Evolutionary conservation across 108 stramenopile species (phyloP).

Genomic region (Nitzschia palea): DNA sequence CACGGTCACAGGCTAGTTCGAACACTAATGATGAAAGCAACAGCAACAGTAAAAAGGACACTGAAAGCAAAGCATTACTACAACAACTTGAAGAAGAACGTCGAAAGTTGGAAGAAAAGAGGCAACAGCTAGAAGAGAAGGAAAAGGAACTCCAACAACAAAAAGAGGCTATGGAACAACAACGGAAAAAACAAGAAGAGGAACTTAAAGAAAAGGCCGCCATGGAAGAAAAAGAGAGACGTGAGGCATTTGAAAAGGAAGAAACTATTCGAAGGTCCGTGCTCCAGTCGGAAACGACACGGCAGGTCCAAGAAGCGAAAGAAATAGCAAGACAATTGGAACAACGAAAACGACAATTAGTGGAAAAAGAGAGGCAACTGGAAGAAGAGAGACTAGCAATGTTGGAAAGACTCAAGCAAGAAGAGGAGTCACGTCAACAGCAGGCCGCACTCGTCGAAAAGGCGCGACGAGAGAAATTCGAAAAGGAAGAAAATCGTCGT

Average conservation of each 20-base stretch:
- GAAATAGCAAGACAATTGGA: not conserved
- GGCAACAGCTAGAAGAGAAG: not conserved
- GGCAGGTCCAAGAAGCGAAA: no score
- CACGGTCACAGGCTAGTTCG: not conserved
- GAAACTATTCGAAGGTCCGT: no score
- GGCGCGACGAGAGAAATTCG: not conserved
- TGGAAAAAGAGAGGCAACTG: not conserved
- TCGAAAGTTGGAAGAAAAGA: not conserved
- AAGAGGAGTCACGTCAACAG: not conserved
- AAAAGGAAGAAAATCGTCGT: not conserved
- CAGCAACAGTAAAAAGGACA: constrained; percentile 1
- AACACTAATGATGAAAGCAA: not conserved
- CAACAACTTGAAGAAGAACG: not conserved
- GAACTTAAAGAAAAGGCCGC: not conserved
- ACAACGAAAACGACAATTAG: not conserved
- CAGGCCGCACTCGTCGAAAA: not conserved
- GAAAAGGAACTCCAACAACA: not conserved
- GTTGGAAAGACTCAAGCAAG: not conserved
- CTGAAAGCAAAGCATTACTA: not conserved
- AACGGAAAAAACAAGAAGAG: not conserved
- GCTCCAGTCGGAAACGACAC: no score
- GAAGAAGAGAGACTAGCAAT: not conserved
- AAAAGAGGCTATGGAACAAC: not conserved
- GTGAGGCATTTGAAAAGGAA: no score
- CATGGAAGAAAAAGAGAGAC: not conserved